Evolutionary conservation across 176 grass and related monocot genomes (phyloP), one percentile per base, ranked within the genome.

Genomic region (Luzula sylvatica): DNA sequence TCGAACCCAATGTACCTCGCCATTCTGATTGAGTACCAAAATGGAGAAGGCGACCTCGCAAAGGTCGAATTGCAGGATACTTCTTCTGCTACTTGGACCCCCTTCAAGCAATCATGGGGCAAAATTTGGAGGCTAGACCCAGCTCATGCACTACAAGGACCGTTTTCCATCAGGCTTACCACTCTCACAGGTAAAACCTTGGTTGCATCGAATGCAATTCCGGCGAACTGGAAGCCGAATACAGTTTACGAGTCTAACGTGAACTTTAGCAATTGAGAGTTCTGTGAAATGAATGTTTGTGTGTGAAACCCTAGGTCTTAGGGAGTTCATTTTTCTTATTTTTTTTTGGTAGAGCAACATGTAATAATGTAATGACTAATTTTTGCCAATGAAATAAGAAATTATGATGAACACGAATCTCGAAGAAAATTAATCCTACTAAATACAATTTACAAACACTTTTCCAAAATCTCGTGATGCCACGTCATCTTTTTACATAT

Each of bases 1-100:
- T 95, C 83, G 1, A 95, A 72, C 75, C 79, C 79, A 2, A 64
- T 75, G 1, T 84, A 87, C 79, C 48, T 88, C 11, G 79, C 88
- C 8, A 27, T 95, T 38, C 69, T 95, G 7, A 77, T 87, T 3
- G 83, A 88, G 88, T 88, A 87, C 79, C 83, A 95, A 68, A 81
- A 83, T 48, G 88, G 83, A 58, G 83, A 95, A 76, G 88, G 88
- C 42, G 83, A 95, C 72, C 83, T 87, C 21, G 69, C 86, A 3
- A 70, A 82, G 38, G 88, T 95, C 20, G 83, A 95, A 42, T 48
- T 95, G 0, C 83, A 79, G 71, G 75, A 87, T 72, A 67, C 68
- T 0, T 30, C 38, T 61, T 70, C 50, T 26, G 51, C 71, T 14
- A 3, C 8, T 48, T 94, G 87, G 87, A 87, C 70, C 20, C 67